phyloP scores from a whole-genome alignment of 371 early-diverging fungal species.

The Entomophthora muscae region DNA sequence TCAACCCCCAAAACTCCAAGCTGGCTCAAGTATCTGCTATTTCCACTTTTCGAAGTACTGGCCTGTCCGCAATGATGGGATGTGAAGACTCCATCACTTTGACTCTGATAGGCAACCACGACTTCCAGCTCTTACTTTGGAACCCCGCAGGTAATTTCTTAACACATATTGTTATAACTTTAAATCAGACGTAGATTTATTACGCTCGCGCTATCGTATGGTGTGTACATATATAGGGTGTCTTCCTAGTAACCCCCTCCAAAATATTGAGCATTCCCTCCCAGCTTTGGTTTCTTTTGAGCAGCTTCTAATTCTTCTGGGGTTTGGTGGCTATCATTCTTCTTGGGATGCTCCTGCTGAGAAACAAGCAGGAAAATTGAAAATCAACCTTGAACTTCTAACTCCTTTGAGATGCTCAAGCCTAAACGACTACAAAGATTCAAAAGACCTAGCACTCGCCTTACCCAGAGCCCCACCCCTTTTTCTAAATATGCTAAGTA shows the following conservation, averaged over 20 bases:
- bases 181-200: not conserved
- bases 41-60: too few species aligned
- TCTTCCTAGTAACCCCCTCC: not conserved
- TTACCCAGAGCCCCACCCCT: not conserved
- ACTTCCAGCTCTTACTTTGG: not conserved
- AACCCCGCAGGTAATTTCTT: not conserved
- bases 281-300: not conserved
- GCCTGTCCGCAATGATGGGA: not conserved
- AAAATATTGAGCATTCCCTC: not conserved
- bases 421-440: not conserved
- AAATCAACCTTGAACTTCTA: not conserved
- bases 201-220: not conserved
- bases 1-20: too few species aligned
- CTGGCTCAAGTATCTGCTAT: too few species aligned
- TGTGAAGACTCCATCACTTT: not conserved
- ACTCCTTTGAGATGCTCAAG: not conserved
- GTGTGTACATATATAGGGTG: slow-evolving; percentile 1
- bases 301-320: not conserved
- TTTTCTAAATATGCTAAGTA: not conserved
- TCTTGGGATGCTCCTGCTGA: not conserved
- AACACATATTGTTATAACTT: not conserved
- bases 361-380: not conserved
- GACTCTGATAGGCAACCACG: not conserved
- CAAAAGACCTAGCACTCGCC: not conserved
- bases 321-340: not conserved